Percentiles rank a stretch among this genome's conserved stretches.
Evolutionary conservation across 768 basidiomycete species (phyloP).

Genomic region (Russula lepida): DNA sequence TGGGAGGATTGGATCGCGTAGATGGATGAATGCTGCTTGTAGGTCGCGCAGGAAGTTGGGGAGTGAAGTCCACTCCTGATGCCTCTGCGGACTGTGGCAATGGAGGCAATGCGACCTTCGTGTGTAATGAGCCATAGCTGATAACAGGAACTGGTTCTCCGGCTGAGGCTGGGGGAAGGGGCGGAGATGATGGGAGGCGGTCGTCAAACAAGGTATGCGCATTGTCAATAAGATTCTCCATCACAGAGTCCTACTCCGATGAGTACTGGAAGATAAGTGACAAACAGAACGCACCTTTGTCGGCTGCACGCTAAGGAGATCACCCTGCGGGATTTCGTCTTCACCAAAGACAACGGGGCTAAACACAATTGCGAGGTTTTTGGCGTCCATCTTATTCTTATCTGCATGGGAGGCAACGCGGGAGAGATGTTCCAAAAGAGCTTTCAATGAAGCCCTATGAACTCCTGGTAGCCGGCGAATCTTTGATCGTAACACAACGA

Average conservation of each 20-base stretch:
- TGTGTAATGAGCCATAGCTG: constrained; percentile 64
- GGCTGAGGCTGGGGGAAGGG: constrained; percentile 62
- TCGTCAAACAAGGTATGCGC: constrained; percentile 62
- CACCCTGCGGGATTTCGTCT: constrained; percentile 78
- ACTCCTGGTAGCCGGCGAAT: constrained; percentile 75
- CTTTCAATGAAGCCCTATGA: constrained; percentile 78
- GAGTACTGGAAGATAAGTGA: not conserved
- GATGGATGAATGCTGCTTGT: constrained; percentile 74
- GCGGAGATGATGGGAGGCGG: constrained; percentile 42
- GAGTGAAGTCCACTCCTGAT: constrained; percentile 58
- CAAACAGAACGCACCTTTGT: constrained; percentile 47
- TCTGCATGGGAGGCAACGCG: constrained; percentile 57
- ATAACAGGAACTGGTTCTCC: constrained; percentile 52
- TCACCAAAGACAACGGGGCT: constrained; percentile 86
- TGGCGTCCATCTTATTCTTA: constrained; percentile 90
- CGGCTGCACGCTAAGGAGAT: constrained; percentile 66
- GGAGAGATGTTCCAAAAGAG: constrained; percentile 74
- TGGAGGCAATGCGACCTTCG: constrained; percentile 44
- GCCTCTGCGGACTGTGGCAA: constrained; percentile 26
- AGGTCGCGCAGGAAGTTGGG: constrained; percentile 60
- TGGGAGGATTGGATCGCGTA: constrained; percentile 30
- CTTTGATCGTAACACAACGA: constrained; percentile 75
- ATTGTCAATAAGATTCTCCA: constrained; percentile 80
- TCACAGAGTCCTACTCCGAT: constrained; percentile 49
- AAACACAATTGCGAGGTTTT: constrained; percentile 88